Evolutionary conservation across 129 eudicot species (phyloP).

Genomic region (Chrysanthemum seticuspe): DNA sequence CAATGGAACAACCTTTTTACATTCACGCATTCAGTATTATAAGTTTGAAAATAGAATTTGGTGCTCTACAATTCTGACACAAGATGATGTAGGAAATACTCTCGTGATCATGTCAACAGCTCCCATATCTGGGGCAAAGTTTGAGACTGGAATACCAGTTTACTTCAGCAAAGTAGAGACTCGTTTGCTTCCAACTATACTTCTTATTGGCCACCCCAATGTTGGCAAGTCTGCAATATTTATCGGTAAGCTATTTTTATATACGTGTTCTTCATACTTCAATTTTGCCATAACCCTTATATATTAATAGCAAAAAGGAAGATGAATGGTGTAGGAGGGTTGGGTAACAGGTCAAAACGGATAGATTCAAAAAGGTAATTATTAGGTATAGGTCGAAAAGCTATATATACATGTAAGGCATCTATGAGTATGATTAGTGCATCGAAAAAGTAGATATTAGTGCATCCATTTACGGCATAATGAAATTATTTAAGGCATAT

Average conservation of each 20-base stretch:
- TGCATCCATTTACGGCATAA: too few species aligned
- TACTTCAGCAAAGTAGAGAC: constrained; percentile 74
- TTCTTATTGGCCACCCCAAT: constrained; percentile 87
- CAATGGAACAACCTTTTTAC: constrained; percentile 18
- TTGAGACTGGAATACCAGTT: constrained; percentile 33
- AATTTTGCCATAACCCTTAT: neutral
- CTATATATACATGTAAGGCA: too few species aligned
- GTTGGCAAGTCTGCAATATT: constrained; percentile 94
- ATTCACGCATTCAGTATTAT: constrained; percentile 15
- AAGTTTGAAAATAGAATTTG: constrained; percentile 27
- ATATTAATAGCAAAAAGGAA: neutral
- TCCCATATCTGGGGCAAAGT: constrained; percentile 28
- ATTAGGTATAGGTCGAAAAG: too few species aligned
- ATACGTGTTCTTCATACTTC: neutral
- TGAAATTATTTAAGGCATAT: too few species aligned
- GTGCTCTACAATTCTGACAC: constrained; percentile 35
- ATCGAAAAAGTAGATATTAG: too few species aligned
- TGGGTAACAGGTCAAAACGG: neutral
- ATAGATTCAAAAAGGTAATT: neutral
- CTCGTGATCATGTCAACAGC: constrained; percentile 15
- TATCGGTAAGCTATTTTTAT: constrained; percentile 59
- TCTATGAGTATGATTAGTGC: too few species aligned
- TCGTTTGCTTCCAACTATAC: constrained; percentile 80
- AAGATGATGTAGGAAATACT: constrained; percentile 27
- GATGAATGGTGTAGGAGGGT: neutral